Percentiles rank a stretch among this genome's conserved stretches.
Conservation (phyloP, 441 rosid species). For the Croton laevigatus region DNA sequence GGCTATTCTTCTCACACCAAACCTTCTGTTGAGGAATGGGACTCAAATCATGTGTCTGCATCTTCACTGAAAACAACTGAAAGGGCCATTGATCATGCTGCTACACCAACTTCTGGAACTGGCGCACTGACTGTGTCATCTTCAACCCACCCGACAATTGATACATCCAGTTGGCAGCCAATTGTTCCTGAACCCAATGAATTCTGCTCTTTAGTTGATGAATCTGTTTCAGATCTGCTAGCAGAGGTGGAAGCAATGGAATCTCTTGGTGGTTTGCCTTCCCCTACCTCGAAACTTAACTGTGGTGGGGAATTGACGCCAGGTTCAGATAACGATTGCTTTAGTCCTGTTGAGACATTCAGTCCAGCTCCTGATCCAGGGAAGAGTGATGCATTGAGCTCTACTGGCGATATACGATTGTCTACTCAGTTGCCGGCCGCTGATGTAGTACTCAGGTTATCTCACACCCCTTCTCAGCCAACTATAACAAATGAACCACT, state of each 20-base stretch:
- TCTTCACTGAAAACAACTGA: slow-evolving; percentile 50
- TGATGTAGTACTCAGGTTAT: slow-evolving; percentile 19
- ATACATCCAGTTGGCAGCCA: slow-evolving; percentile 61
- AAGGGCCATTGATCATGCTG: slow-evolving; percentile 42
- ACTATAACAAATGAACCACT: slow-evolving; percentile 33
- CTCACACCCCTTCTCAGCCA: slow-evolving; percentile 48
- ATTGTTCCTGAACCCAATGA: slow-evolving; percentile 62
- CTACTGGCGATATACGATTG: slow-evolving; percentile 57
- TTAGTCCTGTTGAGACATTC: slow-evolving; percentile 66
- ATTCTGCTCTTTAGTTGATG: slow-evolving; percentile 63
- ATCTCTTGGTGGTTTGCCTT: slow-evolving; percentile 66
- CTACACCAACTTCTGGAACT: slow-evolving; percentile 59
- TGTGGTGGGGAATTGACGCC: slow-evolving; percentile 46
- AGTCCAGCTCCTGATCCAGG: slow-evolving; percentile 61
- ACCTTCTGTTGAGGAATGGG: slow-evolving; percentile 51
- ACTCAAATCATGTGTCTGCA: slow-evolving; percentile 40
- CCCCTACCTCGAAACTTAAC: slow-evolving; percentile 70
- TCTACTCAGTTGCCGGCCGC: slow-evolving; percentile 35
- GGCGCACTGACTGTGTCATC: slow-evolving; percentile 47
- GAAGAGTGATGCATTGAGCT: slow-evolving; percentile 72
- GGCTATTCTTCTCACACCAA: slow-evolving; percentile 42
- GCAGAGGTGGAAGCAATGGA: slow-evolving; percentile 99
- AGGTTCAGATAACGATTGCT: slow-evolving; percentile 66
- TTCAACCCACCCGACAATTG: slow-evolving; percentile 38
- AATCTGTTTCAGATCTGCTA: slow-evolving; percentile 94